phyloP scores from a whole-genome alignment of 148 eudicot genomes.

The Rhododendron simsii region DNA sequence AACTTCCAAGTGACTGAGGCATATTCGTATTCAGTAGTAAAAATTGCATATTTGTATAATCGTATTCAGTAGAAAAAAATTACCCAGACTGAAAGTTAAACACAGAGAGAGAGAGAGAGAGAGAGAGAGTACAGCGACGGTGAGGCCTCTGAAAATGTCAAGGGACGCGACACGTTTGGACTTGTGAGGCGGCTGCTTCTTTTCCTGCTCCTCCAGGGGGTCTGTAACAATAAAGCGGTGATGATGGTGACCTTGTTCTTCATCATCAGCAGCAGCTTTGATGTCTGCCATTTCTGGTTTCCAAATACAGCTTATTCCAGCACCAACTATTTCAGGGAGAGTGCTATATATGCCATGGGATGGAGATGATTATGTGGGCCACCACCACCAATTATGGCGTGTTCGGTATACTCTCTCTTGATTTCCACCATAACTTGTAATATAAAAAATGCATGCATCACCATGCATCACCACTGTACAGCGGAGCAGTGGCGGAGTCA shows the following conservation, averaged over 20 bases:
- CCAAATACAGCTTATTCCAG: background rate
- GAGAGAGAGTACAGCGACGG: slow-evolving; percentile 52
- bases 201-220: background rate
- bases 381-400: too few species aligned
- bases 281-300: background rate
- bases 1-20: too few species aligned
- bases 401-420: too few species aligned
- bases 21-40: background rate
- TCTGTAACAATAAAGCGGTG: background rate
- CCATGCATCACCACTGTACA: too few species aligned
- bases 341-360: background rate
- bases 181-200: slow-evolving; percentile 7
- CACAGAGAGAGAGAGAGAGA: background rate
- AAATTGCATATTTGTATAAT: too few species aligned
- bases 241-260: background rate
- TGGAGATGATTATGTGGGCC: too few species aligned
- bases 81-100: background rate
- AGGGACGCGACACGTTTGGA: slow-evolving; percentile 62
- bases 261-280: background rate
- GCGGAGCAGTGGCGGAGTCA: too few species aligned
- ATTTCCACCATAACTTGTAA: too few species aligned
- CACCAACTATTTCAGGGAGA: background rate
- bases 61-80: too few species aligned
- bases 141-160: slow-evolving; percentile 90
- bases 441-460: too few species aligned